Conservation (phyloP, 2,329 filamentous ascomycete genomes). For the Penicillium sp. region DNA sequence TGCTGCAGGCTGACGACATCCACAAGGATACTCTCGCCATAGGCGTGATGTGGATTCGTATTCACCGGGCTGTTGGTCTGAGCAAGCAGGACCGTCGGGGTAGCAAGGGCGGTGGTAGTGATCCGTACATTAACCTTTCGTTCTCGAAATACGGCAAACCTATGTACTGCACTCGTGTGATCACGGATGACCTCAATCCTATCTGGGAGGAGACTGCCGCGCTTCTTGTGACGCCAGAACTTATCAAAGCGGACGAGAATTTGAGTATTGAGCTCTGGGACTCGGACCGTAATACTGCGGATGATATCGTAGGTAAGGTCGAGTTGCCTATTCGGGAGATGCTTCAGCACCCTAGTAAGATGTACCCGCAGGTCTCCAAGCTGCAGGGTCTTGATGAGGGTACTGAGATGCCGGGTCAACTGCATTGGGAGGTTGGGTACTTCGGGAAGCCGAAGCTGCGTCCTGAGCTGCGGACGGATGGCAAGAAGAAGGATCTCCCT, state of each 20-base stretch:
- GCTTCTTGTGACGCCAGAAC: conserved; percentile 80
- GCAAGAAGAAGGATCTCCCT: conserved; percentile 77
- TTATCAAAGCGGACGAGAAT: conserved; percentile 92
- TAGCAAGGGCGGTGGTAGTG: conserved; percentile 81
- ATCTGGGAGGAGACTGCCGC: conserved; percentile 88
- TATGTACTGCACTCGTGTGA: conserved; percentile 95
- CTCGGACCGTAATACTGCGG: conserved; percentile 85
- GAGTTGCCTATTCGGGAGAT: conserved; percentile 93
- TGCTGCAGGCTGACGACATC: conserved; percentile 88
- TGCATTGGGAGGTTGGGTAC: conserved; percentile 95
- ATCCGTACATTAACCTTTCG: conserved; percentile 91
- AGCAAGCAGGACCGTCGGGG: conserved; percentile 89
- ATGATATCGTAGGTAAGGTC: conserved; percentile 93
- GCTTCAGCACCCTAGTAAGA: conserved; percentile 88
- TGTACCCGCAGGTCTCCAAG: conserved; percentile 86
- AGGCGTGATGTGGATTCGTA: conserved; percentile 88
- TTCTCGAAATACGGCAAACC: conserved; percentile 98
- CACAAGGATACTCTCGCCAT: conserved; percentile 82
- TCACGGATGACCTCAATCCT: conserved; percentile 90
- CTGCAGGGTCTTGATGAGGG: conserved; percentile 80
- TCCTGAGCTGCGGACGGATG: conserved; percentile 79
- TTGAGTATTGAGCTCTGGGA: conserved; percentile 95
- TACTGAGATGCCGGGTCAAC: conserved; percentile 85
- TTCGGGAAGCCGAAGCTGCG: conserved; percentile 90
- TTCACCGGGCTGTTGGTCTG: conserved; percentile 81